Percentiles rank a stretch among this genome's conserved stretches.
Evolutionary conservation across 2,329 filamentous ascomycete species (phyloP).

Genomic region (Ophiostoma angusticollis): DNA sequence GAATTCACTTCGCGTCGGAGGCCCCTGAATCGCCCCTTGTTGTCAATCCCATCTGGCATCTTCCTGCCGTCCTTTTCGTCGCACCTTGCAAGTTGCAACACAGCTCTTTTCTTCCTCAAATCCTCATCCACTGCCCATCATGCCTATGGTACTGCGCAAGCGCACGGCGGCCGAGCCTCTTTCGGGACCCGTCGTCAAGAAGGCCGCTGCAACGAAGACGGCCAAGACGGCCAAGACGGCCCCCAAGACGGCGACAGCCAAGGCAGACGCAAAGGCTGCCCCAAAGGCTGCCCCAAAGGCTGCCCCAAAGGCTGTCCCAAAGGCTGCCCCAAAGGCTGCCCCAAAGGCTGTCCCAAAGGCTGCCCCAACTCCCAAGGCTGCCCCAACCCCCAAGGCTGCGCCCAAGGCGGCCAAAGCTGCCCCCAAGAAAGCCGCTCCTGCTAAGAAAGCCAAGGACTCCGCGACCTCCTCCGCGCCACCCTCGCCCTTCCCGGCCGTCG

Average conservation of each 20-base stretch:
- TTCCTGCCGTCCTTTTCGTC: neutral
- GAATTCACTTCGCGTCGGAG: neutral
- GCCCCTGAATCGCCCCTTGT: too few species aligned
- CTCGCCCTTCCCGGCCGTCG: slow-evolving; percentile 28
- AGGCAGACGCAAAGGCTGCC: slow-evolving; percentile 14
- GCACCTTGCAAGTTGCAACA: neutral
- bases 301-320: slow-evolving; percentile 8
- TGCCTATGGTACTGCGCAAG: slow-evolving; percentile 49
- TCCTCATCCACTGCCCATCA: slow-evolving; percentile 19
- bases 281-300: slow-evolving; percentile 10
- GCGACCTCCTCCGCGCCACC: slow-evolving; percentile 21
- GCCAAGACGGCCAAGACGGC: slow-evolving; percentile 20
- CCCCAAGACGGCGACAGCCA: too few species aligned
- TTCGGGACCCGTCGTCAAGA: slow-evolving; percentile 33
- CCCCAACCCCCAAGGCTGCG: slow-evolving; percentile 9
- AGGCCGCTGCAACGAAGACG: slow-evolving; percentile 15
- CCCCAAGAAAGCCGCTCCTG: slow-evolving; percentile 14
- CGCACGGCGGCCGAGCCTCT: slow-evolving; percentile 42
- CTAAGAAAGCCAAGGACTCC: slow-evolving; percentile 20
- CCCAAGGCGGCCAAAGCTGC: slow-evolving; percentile 19
- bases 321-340: slow-evolving; percentile 7
- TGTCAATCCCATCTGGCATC: too few species aligned
- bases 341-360: slow-evolving; percentile 13
- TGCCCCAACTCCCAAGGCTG: slow-evolving; percentile 8
- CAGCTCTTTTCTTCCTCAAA: neutral